A percentile compares a stretch with the other conserved stretches of the same genome.
Conservation (phyloP, 495 filamentous ascomycete genomes). For the Aspergillus nidulans region DNA sequence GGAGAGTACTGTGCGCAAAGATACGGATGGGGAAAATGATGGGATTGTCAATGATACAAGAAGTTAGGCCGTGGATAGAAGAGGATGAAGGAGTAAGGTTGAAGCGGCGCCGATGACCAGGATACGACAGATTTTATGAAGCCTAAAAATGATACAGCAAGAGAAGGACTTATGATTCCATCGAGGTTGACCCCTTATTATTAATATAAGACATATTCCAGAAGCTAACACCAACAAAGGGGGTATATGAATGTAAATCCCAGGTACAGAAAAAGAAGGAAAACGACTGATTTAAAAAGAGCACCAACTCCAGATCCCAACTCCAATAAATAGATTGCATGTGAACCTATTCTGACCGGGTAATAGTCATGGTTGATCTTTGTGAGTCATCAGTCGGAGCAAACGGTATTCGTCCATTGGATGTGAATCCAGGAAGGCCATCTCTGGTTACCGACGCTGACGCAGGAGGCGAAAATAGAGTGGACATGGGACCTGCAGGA, state of each 20-base stretch:
- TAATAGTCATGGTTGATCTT: background rate
- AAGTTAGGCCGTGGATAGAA: too few species aligned
- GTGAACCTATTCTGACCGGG: background rate
- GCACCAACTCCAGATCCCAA: background rate
- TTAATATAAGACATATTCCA: too few species aligned
- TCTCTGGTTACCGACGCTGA: constrained; percentile 36
- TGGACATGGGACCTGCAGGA: constrained; percentile 12
- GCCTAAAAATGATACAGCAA: too few species aligned
- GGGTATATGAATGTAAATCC: constrained; percentile 25
- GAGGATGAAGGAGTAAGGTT: too few species aligned
- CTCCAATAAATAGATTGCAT: background rate
- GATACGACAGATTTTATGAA: too few species aligned
- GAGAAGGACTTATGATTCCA: too few species aligned
- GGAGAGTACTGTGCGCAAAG: too few species aligned
- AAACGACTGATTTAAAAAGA: background rate
- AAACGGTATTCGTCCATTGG: constrained; percentile 50
- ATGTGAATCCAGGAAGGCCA: constrained; percentile 49
- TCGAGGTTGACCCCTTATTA: too few species aligned
- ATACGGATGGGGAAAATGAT: too few species aligned
- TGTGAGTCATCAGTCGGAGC: constrained; percentile 15
- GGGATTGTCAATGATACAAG: too few species aligned
- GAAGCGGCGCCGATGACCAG: too few species aligned
- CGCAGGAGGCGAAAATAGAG: constrained; percentile 26
- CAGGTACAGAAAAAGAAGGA: background rate
- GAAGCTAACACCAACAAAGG: constrained; percentile 16